Evolutionary conservation across 495 filamentous ascomycete species (phyloP), one percentile per base, ranked within the genome.

Genomic region (Massariosphaeria phaeospora): DNA sequence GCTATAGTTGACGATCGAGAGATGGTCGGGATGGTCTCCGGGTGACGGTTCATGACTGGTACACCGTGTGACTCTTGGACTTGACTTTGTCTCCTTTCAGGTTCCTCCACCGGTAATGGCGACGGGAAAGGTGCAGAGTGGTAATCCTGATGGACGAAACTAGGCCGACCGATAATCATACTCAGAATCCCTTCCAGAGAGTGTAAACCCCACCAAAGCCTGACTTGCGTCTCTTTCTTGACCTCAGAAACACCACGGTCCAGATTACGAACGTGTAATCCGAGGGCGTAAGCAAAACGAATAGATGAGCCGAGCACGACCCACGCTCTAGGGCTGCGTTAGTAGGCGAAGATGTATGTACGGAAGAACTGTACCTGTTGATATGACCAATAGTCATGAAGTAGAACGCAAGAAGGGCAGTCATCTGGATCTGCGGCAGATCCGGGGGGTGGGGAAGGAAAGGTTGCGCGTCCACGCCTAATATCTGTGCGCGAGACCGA

Each of bases 281-380:
- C 82, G n/a, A 85, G 70, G 9, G 76, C 73, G 48, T 82, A 67
- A 0, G 78, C 79, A 39, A 76, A 71, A 29, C 81, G 73, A 27
- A 84, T 67, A 6, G 79, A 78, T 62, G 78, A 70, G 13, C 82
- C 83, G 55, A 66, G 72, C 12, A 82, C 52, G 36, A 76, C 79
- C 81, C 82, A 86, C 40, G 83, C 76, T 57, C 83, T 85, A 46
- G 3, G 34, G n/a, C n/a, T n/a, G n/a, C n/a, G n/a, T n/a, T n/a
- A n/a, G n/a, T n/a, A n/a, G n/a, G n/a, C n/a, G n/a, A n/a, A n/a
- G n/a, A n/a, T n/a, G n/a, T 8, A 21, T 20, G 4, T 15, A 15
- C 9, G 8, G n/a, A 46, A 6, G n/a, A 33, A 63, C 67, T 30
- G 71, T 70, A 85, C 83, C 81, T 69, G 52, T 83, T 84, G 31